phyloP scores from a whole-genome alignment of 1,284 basidiomycete genomes.

The Dichomitus squalens region DNA sequence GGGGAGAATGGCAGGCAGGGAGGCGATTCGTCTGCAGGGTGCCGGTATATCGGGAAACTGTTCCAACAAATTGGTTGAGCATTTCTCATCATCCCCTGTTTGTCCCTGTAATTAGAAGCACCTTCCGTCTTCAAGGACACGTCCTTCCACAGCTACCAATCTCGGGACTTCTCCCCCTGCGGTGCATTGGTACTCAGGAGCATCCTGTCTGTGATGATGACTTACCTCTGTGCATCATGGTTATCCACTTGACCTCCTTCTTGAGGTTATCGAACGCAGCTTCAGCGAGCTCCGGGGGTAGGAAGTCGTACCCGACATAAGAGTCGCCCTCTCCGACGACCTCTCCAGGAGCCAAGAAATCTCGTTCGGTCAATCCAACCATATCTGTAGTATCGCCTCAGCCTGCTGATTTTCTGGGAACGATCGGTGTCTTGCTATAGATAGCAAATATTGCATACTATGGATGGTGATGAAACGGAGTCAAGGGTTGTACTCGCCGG shows the following conservation, averaged over 20 bases:
- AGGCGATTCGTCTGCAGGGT: slow-evolving; percentile 76
- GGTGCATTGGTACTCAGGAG: not conserved
- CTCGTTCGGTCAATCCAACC: not conserved
- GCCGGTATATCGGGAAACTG: slow-evolving; percentile 76
- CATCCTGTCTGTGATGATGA: not conserved
- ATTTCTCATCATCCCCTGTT: not conserved
- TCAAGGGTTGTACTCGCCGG: too few relatives aligned
- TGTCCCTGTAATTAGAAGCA: slow-evolving; percentile 27
- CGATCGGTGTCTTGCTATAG: not conserved
- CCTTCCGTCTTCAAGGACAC: slow-evolving; percentile 64
- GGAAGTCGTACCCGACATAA: slow-evolving; percentile 52
- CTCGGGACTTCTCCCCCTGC: slow-evolving; percentile 76
- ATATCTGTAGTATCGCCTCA: not conserved
- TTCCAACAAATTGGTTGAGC: not conserved
- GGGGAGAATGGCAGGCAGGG: slow-evolving; percentile 64
- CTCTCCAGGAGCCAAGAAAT: slow-evolving; percentile 39
- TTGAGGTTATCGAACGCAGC: slow-evolving; percentile 57
- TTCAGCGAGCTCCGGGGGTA: slow-evolving; percentile 54
- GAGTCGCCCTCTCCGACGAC: slow-evolving; percentile 67
- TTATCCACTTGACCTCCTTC: slow-evolving; percentile 68
- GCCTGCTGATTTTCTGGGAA: not conserved
- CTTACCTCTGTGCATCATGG: slow-evolving; percentile 72
- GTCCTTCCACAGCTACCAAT: slow-evolving; percentile 71
- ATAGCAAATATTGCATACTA: not conserved
- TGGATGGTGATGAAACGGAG: too few relatives aligned